phyloP scores from a whole-genome alignment of 108 stramenopile species.

The Skeletonema marinoi region DNA sequence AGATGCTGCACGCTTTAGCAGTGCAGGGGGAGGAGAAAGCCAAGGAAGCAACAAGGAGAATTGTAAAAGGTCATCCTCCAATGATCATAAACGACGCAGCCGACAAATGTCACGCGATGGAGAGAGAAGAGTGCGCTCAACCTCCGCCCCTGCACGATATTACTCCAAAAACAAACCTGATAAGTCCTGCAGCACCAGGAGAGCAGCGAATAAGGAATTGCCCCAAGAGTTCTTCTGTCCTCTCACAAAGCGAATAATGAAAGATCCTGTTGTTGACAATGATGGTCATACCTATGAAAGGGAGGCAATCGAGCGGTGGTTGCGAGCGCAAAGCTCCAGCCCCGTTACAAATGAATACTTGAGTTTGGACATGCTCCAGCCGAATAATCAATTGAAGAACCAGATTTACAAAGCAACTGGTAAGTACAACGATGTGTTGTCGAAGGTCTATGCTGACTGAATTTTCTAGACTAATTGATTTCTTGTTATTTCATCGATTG shows the following conservation, averaged over 20 bases:
- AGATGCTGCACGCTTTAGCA: neutral
- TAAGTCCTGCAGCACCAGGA: neutral
- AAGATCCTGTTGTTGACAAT: conserved; percentile 77
- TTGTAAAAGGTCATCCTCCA: neutral
- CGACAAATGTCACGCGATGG: neutral
- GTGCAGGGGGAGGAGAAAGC: neutral
- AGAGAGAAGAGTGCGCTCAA: conserved; percentile 15
- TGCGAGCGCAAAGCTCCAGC: conserved; percentile 47
- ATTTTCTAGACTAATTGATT: neutral
- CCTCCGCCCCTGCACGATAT: conserved; percentile 36
- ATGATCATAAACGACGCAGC: neutral
- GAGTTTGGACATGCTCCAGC: conserved; percentile 36
- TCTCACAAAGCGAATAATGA: conserved; percentile 71
- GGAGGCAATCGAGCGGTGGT: conserved; percentile 69
- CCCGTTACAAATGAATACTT: conserved; percentile 52
- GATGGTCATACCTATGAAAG: conserved; percentile 88
- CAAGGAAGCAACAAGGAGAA: neutral
- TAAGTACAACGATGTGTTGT: conserved; percentile 8
- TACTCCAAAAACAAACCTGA: neutral
- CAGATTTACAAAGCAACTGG: conserved; percentile 34
- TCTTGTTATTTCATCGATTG: neutral
- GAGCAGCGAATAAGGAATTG: neutral
- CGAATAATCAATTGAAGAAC: conserved; percentile 45
- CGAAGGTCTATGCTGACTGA: neutral
- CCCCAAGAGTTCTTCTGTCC: conserved; percentile 64